Evolutionary conservation across 2,329 filamentous ascomycete species (phyloP), one percentile per base, ranked within the genome.

Genomic region (Hypomyces rosellus): DNA sequence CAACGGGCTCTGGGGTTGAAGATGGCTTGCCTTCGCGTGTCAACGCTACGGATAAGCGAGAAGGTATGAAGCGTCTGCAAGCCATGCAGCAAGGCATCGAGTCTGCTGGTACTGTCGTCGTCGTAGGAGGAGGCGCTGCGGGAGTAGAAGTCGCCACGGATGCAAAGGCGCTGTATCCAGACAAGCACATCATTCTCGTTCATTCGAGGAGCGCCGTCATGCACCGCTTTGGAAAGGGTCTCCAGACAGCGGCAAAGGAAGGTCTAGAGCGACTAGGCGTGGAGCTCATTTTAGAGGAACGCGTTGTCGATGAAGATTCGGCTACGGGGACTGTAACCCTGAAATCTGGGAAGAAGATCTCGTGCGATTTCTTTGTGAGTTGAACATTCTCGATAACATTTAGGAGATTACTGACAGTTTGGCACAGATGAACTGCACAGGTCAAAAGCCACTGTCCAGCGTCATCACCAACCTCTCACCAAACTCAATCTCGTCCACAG

Each of bases 61-160:
- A 69, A 14, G 77, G 72, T 0, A 64, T 75, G 16, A 57, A 61
- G 45, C 65, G 69, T n/a, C 54, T 83, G 36, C 64, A 63, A 40
- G 59, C 59, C 2, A 70, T 79, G 61, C 79, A 81, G 61, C 55
- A 57, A 1, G 63, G 63, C 3, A 74, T 83, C 45, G 66, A 67
- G 38, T 56, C 59, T 0, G 71, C 76, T 1, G 61, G 61, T 12
- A 68, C 66, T 30, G 55, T 80, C 6, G 74, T 78, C 2, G 70
- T 81, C 0, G 70, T 79, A 0, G 82, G 81, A 2, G 81, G 79
- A 0, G 81, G 81, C 3, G 79, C 82, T 1, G 81, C 81, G 0
- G 82, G 82, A 1, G 76, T 85, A 0, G 78, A 85, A 63, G 64
- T 84, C 34, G 80, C 79, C 0, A 74, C 78, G 0, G 81, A 85